Evolutionary conservation across 495 filamentous ascomycete genomes (phyloP), one percentile per base, ranked within the genome.

Genomic region (Annulohypoxylon moriforme): DNA sequence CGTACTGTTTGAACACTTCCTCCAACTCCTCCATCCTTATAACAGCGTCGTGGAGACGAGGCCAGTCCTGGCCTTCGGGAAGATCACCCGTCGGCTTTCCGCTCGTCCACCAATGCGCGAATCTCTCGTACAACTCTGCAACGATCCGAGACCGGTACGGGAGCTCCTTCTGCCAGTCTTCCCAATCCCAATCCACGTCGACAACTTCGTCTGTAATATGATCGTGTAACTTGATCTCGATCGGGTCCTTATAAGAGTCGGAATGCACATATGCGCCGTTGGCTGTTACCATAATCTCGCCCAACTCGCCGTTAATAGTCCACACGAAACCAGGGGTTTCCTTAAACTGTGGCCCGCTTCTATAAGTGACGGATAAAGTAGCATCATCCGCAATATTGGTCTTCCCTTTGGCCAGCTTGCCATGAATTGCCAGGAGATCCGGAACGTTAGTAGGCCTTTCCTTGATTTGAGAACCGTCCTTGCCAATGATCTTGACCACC

Each of bases 291-390:
- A 81, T 77, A 16, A 90, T 83, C 75, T 89, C 86, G 4, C 88
- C 88, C 68, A 82, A 84, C 25, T 83, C 80, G 52, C 88, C 86
- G 33, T 82, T 79, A 47, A 91, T 86, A 0, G 73, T 78, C 89
- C 88, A 90, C 16, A 81, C 68, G 13, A 88, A 78, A 0, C 79
- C 82, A 1, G 81, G 81, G 0, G 81, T 80, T 1, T 81, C 82
- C 0, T 82, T 80, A 65, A 87, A 87, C 1, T 83, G 77, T 53
- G 80, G 77, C 0, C 85, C 87, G n/a, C 78, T 80, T 10, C 86
- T 83, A 57, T 86, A 79, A 11, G 80, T 78, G 50, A 83, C 50
- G 4, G 83, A 81, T 11, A 89, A 59, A 0, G 80, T 77, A 11
- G 83, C 80, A 29, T 77, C 72, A 33, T 71, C 71, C 7, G 55